A percentile compares a stretch with the other conserved stretches of the same genome.
Evolutionary conservation across 306 rosid genomes (phyloP).

Genomic region (Canavalia ensiformis): DNA sequence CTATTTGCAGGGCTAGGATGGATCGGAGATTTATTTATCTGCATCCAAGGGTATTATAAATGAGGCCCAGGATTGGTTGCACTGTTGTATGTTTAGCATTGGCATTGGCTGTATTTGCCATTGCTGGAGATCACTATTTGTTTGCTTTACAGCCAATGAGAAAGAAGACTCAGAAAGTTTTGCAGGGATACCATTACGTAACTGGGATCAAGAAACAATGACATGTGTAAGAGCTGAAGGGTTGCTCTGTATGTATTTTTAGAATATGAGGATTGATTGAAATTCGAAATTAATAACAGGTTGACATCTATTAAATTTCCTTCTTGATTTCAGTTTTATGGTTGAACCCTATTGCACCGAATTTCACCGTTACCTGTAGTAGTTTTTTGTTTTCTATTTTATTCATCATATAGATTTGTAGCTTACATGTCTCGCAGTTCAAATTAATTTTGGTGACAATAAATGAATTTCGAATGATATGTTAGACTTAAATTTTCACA

Average conservation of each 20-base stretch:
- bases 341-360: constrained; percentile 38
- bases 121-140: constrained; percentile 60
- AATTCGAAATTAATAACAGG: constrained; percentile 89
- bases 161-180: constrained; percentile 62
- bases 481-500: not conserved
- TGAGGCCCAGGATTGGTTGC: constrained; percentile 72
- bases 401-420: constrained; percentile 34
- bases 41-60: constrained; percentile 63
- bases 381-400: constrained; percentile 29
- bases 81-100: constrained; percentile 74
- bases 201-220: constrained; percentile 69
- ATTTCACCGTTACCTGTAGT: constrained; percentile 44
- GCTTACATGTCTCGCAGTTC: constrained; percentile 7
- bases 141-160: constrained; percentile 57
- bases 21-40: constrained; percentile 62
- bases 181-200: constrained; percentile 71
- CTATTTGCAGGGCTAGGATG: constrained; percentile 59
- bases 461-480: constrained; percentile 34
- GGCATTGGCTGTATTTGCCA: constrained; percentile 67
- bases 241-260: constrained; percentile 85
- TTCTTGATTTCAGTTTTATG: constrained; percentile 42
- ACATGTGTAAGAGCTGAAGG: constrained; percentile 77
- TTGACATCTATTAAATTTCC: constrained; percentile 66
- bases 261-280: constrained; percentile 81
- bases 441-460: constrained; percentile 37